Evolutionary conservation across 139 green algal species (phyloP).

Genomic region (Limnomonas spitsbergensis): DNA sequence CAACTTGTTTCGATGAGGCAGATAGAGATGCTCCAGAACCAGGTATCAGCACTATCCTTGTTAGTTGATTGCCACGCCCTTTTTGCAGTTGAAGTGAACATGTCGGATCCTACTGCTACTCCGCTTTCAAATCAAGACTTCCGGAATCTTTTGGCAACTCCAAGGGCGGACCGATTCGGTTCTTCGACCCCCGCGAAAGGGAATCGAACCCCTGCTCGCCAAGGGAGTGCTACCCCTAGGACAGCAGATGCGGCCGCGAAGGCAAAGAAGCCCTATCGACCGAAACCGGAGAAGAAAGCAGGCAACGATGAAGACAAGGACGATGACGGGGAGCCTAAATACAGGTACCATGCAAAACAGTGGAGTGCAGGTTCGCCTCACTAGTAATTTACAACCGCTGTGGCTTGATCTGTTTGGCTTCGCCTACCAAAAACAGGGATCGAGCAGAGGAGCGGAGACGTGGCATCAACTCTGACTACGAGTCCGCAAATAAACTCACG

Average conservation of each 20-base stretch:
- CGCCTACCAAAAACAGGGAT: slow-evolving; percentile 46
- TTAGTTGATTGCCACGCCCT: neutral
- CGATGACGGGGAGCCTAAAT: slow-evolving; percentile 49
- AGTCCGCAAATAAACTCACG: slow-evolving; percentile 35
- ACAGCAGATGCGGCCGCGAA: neutral
- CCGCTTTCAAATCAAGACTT: slow-evolving; percentile 70
- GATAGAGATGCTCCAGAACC: no score
- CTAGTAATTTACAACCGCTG: neutral
- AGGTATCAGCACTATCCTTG: neutral
- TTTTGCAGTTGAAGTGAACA: neutral
- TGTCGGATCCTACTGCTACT: slow-evolving; percentile 20
- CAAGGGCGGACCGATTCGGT: slow-evolving; percentile 31
- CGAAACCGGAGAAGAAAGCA: slow-evolving; percentile 33
- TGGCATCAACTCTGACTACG: slow-evolving; percentile 59
- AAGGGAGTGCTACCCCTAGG: slow-evolving; percentile 3
- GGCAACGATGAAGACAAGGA: slow-evolving; percentile 37
- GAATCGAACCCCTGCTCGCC: neutral
- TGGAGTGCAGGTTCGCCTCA: slow-evolving; percentile 63
- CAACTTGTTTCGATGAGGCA: no score
- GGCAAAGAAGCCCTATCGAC: slow-evolving; percentile 18
- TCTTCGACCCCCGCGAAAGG: neutral
- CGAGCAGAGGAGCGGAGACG: slow-evolving; percentile 72
- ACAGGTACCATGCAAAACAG: slow-evolving; percentile 77
- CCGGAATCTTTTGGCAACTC: slow-evolving; percentile 58
- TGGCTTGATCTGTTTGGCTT: slow-evolving; percentile 23